These are phyloP conservation scores for Leishmania tropica DNA, from an alignment of 208 protist genomes.

Conservation along the genomic window DNA sequence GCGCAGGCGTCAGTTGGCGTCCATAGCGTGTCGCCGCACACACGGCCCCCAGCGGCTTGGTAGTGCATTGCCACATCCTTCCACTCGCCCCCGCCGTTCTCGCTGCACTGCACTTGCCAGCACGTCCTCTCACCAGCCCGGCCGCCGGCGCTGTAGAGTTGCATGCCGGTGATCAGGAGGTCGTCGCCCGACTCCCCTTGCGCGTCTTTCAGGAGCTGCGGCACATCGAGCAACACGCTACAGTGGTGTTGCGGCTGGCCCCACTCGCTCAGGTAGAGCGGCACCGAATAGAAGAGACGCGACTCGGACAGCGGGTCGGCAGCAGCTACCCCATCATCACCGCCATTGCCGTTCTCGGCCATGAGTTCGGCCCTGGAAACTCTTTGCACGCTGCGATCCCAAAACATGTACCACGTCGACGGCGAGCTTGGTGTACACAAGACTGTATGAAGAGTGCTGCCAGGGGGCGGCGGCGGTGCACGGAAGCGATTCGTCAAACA, in stretches of 20 bases:
- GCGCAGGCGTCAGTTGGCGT: conserved; percentile 10
- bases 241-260: conserved; percentile 26
- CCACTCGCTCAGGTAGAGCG: conserved; percentile 18
- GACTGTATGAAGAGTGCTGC: conserved; percentile 12
- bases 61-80: conserved; percentile 23
- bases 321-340: not conserved
- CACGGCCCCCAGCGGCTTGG: conserved; percentile 13
- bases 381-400: conserved; percentile 12
- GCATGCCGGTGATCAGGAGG: conserved; percentile 24
- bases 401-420: conserved; percentile 24
- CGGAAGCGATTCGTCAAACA: conserved; percentile 12
- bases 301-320: conserved; percentile 13
- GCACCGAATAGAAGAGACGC: conserved; percentile 23
- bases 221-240: conserved; percentile 22
- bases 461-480: not conserved
- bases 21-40: conserved; percentile 23
- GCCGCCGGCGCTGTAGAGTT: conserved; percentile 26
- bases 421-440: conserved; percentile 16
- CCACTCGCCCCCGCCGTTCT: conserved; percentile 13
- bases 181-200: conserved; percentile 3
- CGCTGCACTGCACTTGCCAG: conserved; percentile 34
- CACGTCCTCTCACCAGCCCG: not conserved
- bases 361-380: not conserved
- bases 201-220: not conserved
- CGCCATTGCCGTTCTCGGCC: not conserved